Evolutionary conservation across 2,329 filamentous ascomycete genomes (phyloP).

Genomic region (Westerdykella aurantiaca): DNA sequence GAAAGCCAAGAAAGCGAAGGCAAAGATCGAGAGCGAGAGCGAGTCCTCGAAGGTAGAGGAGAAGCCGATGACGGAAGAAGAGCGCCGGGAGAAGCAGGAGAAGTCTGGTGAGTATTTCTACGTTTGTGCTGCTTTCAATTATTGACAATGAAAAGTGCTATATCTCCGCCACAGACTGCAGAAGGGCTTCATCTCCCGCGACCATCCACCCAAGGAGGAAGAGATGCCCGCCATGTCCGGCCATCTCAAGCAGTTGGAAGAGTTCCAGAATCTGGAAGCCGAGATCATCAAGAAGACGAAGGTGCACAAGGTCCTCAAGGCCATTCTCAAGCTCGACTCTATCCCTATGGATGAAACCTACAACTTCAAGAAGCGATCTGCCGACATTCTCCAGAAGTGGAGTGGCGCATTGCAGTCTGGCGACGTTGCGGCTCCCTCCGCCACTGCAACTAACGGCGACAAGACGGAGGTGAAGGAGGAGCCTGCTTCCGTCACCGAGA

Average conservation of each 20-base stretch:
- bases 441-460: constrained; percentile 29
- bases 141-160: constrained; percentile 54
- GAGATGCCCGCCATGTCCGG: constrained; percentile 76
- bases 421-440: constrained; percentile 15
- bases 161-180: constrained; percentile 93
- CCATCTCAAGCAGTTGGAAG: constrained; percentile 75
- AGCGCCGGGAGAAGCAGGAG: constrained; percentile 53
- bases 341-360: constrained; percentile 81
- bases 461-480: constrained; percentile 39
- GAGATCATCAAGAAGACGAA: constrained; percentile 86
- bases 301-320: constrained; percentile 98
- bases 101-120: constrained; percentile 45
- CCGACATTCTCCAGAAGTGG: constrained; percentile 79
- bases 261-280: constrained; percentile 73
- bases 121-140: not conserved
- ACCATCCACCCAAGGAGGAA: constrained; percentile 77
- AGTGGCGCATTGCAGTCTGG: constrained; percentile 61
- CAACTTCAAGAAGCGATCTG: constrained; percentile 79
- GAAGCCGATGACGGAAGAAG: constrained; percentile 50
- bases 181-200: constrained; percentile 82
- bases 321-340: constrained; percentile 76
- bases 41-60: constrained; percentile 54
- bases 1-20: constrained; percentile 55
- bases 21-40: constrained; percentile 27
- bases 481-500: constrained; percentile 33